Percentiles rank a stretch among this genome's conserved stretches.
Evolutionary conservation across 129 eudicot genomes (phyloP).

Genomic region (Tagetes patula): DNA sequence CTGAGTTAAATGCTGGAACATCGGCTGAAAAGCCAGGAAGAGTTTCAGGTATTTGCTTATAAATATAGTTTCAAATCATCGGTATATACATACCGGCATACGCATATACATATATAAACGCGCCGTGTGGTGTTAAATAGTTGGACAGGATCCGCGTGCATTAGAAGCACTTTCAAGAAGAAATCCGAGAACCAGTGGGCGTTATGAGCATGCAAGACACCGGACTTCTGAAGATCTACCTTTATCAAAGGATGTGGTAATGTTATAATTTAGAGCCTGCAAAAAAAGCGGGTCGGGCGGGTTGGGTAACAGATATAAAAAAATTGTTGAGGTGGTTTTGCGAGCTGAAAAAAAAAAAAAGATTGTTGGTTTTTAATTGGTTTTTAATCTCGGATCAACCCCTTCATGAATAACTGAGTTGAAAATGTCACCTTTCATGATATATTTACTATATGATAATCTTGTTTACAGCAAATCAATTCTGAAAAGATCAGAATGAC

Average conservation of each 20-base stretch:
- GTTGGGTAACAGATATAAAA: background rate
- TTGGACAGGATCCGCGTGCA: slow-evolving; percentile 77
- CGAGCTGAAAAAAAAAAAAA: too few relatives aligned
- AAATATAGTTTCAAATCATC: background rate
- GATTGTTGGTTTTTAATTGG: too few relatives aligned
- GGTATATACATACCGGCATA: background rate
- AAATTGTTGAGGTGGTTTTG: too few relatives aligned
- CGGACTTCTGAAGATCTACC: slow-evolving; percentile 69
- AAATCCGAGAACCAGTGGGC: slow-evolving; percentile 54
- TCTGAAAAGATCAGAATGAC: slow-evolving; percentile 57
- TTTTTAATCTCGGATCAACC: background rate
- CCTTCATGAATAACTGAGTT: background rate
- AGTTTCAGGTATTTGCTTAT: slow-evolving; percentile 57
- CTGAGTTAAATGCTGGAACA: slow-evolving; percentile 65
- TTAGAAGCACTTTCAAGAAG: slow-evolving; percentile 81
- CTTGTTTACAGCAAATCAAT: slow-evolving; percentile 56
- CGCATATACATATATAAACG: background rate
- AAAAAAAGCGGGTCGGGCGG: background rate
- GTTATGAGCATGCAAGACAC: slow-evolving; percentile 63
- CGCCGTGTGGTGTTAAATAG: slow-evolving; percentile 18
- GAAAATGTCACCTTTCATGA: background rate
- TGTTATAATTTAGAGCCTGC: background rate
- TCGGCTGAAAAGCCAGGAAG: slow-evolving; percentile 77
- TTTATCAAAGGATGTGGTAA: slow-evolving; percentile 90
- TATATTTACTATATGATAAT: background rate